Conservation (phyloP, 768 basidiomycete species). For the Serpula lacrymans region DNA sequence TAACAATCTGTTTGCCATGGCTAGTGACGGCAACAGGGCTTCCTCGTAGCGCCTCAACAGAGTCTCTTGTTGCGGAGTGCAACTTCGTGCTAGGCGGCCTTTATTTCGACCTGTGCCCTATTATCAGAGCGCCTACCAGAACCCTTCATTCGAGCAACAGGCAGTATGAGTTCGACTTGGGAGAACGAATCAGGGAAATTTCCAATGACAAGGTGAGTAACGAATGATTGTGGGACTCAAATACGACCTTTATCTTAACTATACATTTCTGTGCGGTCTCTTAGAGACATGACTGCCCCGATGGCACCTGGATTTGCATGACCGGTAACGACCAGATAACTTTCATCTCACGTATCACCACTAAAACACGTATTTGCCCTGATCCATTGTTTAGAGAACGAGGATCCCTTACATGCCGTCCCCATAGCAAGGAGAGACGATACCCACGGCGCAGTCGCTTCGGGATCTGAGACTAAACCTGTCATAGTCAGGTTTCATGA, state of each 20-base stretch:
- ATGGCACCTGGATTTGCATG: slow-evolving; percentile 28
- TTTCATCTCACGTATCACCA: too few relatives aligned
- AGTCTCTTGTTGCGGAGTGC: slow-evolving; percentile 20
- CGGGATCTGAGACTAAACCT: too few relatives aligned
- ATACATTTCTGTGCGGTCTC: too few relatives aligned
- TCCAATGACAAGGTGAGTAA: slow-evolving; percentile 21
- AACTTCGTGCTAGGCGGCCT: slow-evolving; percentile 17
- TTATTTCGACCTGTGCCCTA: slow-evolving; percentile 27
- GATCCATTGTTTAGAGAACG: background rate
- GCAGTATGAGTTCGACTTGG: slow-evolving; percentile 27
- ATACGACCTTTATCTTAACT: too few relatives aligned
- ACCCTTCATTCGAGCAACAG: slow-evolving; percentile 12
- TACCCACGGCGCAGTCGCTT: too few relatives aligned
- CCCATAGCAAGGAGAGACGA: background rate
- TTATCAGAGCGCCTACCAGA: slow-evolving; percentile 17
- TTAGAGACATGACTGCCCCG: too few relatives aligned
- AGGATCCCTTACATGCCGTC: background rate
- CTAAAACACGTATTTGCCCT: background rate
- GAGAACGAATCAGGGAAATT: slow-evolving; percentile 21
- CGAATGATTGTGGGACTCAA: too few relatives aligned
- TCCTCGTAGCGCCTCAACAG: too few relatives aligned
- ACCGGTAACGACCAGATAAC: slow-evolving; percentile 14
- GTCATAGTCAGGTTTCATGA: too few relatives aligned
- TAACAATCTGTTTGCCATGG: too few relatives aligned
- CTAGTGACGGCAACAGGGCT: too few relatives aligned